Evolutionary conservation across 495 filamentous ascomycete genomes (phyloP), one percentile per base, ranked within the genome.

Genomic region (Delitschia confertaspora): DNA sequence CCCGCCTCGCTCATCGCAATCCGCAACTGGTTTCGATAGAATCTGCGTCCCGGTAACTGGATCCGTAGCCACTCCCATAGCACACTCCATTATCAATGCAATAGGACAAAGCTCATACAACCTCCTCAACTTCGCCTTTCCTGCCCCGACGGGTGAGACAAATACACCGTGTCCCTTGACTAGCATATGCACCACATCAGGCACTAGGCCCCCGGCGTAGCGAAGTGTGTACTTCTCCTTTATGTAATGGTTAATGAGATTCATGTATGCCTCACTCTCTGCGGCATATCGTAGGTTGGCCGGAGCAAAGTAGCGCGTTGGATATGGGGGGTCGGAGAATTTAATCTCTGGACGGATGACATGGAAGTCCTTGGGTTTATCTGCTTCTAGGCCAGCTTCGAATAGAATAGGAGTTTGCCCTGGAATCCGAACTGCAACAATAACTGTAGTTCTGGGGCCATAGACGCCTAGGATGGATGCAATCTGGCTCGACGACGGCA

Each of bases 161-260:
- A 73, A 75, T 5, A 74, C 49, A 3, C 71, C 72, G 20, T 74
- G 66, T 0, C 72, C 71, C 52, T 73, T 71, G 13, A 71, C 65
- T 6, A 75, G 48, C 32, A 66, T 60, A 18, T 74, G 71, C 30
- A 68, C 69, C 0, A 75, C 53, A 48, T 75, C 72, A 2, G 72
- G 72, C 3, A 75, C 72, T 33, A 75, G 45, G 0, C 72, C 72
- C 3, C 71, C 71, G 40, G 65, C 61, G 41, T 74, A 75, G 3
- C 72, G 60, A 30, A 75, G 51, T 6, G 71, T 74, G 45, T 72
- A 74, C 33, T 59, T 59, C 20, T 65, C 45, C 18, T 34, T 16
- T 19, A 73, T 61, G 38, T 60, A 73, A 6, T 60, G 42, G 19
- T 55, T 54, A 6, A 75, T 55, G 0, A 75, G 55, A 0, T 24